A percentile compares a stretch with the other conserved stretches of the same genome.
Conservation (phyloP, 2,329 filamentous ascomycete species). For the Ambrosiella xylebori region DNA sequence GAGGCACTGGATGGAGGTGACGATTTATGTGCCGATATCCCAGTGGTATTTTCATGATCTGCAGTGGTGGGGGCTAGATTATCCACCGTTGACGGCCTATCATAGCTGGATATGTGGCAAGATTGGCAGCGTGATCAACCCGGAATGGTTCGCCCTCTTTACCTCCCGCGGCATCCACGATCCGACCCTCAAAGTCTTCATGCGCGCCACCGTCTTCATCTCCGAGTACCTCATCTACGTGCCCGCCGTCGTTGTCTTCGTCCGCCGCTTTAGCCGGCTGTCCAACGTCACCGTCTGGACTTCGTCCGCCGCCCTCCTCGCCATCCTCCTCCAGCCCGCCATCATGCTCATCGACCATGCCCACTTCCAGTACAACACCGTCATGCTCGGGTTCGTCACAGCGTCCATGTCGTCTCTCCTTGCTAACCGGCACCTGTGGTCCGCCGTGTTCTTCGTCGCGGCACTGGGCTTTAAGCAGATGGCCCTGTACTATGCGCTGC, state of each 20-base stretch:
- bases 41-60: slow-evolving; percentile 98
- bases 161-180: slow-evolving; percentile 70
- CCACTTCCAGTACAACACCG: slow-evolving; percentile 95
- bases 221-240: slow-evolving; percentile 86
- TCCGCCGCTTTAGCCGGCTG: slow-evolving; percentile 60
- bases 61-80: slow-evolving; percentile 95
- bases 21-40: slow-evolving; percentile 69
- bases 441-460: slow-evolving; percentile 81
- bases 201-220: slow-evolving; percentile 79
- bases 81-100: slow-evolving; percentile 92
- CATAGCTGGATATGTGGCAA: slow-evolving; percentile 92
- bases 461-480: slow-evolving; percentile 98
- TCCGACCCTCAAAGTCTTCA: slow-evolving; percentile 71
- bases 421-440: slow-evolving; percentile 71
- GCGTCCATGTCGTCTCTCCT: slow-evolving; percentile 80
- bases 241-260: slow-evolving; percentile 70
- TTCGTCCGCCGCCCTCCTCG: slow-evolving; percentile 66
- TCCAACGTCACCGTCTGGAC: slow-evolving; percentile 69
- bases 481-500: slow-evolving; percentile 92
- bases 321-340: slow-evolving; percentile 80
- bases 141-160: slow-evolving; percentile 74
- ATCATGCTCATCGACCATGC: slow-evolving; percentile 88
- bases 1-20: slow-evolving; percentile 97
- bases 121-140: slow-evolving; percentile 63
- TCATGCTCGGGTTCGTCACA: slow-evolving; percentile 85